Evolutionary conservation across 352 stramenopile species (phyloP).

Genomic region (Phytophthora rubi): DNA sequence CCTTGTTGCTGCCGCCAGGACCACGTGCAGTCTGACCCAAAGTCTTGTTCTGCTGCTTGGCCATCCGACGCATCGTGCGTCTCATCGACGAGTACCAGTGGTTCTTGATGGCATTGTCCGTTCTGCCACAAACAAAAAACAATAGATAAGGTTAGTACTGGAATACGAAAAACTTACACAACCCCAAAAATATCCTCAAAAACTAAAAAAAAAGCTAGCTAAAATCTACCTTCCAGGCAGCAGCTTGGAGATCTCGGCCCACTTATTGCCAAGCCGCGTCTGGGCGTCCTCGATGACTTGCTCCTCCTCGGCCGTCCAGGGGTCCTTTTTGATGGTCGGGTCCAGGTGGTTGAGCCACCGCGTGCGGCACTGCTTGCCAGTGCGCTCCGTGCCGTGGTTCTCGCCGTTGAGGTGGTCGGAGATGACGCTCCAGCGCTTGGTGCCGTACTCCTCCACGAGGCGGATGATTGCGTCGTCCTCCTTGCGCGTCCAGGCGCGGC

Average conservation of each 20-base stretch:
- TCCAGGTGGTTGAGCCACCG: slow-evolving; percentile 88
- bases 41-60: slow-evolving; percentile 87
- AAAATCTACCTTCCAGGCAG: slow-evolving; percentile 85
- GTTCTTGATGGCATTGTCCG: slow-evolving; percentile 91
- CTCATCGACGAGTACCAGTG: slow-evolving; percentile 94
- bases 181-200: background rate
- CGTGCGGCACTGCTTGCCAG: slow-evolving; percentile 85
- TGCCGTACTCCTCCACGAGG: slow-evolving; percentile 87
- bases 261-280: slow-evolving; percentile 95
- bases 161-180: background rate
- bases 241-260: slow-evolving; percentile 98
- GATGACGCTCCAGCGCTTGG: slow-evolving; percentile 89
- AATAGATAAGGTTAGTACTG: background rate
- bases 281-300: slow-evolving; percentile 91
- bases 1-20: slow-evolving; percentile 15
- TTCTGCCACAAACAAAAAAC: slow-evolving; percentile 41
- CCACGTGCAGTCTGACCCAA: slow-evolving; percentile 38
- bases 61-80: slow-evolving; percentile 89
- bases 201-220: slow-evolving; percentile 3
- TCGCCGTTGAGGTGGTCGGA: slow-evolving; percentile 87
- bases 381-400: slow-evolving; percentile 85
- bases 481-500: slow-evolving; percentile 84
- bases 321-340: slow-evolving; percentile 87
- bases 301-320: slow-evolving; percentile 91
- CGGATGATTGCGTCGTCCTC: slow-evolving; percentile 88